Evolutionary conservation across 345 rosid genomes (phyloP).

Genomic region (Ailanthus altissimus): DNA sequence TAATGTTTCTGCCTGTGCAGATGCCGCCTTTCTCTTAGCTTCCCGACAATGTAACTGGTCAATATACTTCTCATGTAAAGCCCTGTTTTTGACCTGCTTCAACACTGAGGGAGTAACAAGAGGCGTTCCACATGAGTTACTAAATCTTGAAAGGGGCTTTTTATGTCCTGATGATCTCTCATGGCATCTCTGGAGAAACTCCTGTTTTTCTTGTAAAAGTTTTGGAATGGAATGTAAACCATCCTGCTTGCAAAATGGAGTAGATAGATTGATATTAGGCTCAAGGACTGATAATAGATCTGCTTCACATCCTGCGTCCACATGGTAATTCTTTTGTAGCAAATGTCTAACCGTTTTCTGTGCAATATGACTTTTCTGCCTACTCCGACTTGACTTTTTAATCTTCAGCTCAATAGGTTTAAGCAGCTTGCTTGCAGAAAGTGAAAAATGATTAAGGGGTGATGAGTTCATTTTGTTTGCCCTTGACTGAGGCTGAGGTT

Average conservation of each 20-base stretch:
- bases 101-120: constrained; percentile 64
- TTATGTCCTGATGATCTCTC: constrained; percentile 41
- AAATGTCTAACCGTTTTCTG: constrained; percentile 61
- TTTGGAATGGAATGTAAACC: constrained; percentile 50
- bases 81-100: constrained; percentile 64
- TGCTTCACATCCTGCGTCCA: constrained; percentile 47
- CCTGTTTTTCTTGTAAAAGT: constrained; percentile 34
- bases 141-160: constrained; percentile 43
- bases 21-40: constrained; percentile 64
- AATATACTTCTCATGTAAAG: constrained; percentile 78
- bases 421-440: constrained; percentile 76
- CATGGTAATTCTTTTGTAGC: constrained; percentile 52
- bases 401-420: constrained; percentile 36
- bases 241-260: constrained; percentile 22
- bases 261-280: constrained; percentile 38
- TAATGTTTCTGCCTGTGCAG: constrained; percentile 20
- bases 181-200: constrained; percentile 39
- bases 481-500: constrained; percentile 56
- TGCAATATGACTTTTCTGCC: constrained; percentile 37
- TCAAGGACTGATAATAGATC: constrained; percentile 80
- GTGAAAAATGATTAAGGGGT: constrained; percentile 43
- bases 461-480: constrained; percentile 42
- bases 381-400: constrained; percentile 35
- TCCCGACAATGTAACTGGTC: constrained; percentile 76
- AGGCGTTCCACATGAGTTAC: constrained; percentile 27